Evolutionary conservation across 2,329 filamentous ascomycete species (phyloP), one percentile per base, ranked within the genome.

Genomic region (Epichloe amarillans): DNA sequence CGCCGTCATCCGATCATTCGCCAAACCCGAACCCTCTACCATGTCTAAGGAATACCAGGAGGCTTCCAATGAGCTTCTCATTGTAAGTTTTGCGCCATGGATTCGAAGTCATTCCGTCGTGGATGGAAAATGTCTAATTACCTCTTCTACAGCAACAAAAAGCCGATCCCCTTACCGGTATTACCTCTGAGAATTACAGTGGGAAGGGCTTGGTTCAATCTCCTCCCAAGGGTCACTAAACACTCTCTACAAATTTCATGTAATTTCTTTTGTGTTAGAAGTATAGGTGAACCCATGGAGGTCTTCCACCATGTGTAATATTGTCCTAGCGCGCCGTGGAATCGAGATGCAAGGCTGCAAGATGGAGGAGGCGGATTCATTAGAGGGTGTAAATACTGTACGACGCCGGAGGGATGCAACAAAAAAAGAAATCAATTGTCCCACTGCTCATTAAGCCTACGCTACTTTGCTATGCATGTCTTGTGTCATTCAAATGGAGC

Each of bases 41-140:
- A 95, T 98, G 90, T 91, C 77, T 74, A 86, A 88, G 78, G 93
- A 98, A 73, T 97, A 86, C 82, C 88, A 98, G 76, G 89, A 97
- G 76, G 85, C 85, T 61, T 79, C 84, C 60, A 95, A 98, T 72
- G 93, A 96, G 76, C 93, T 86, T 71, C 77, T 96, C 69, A 90
- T 83, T 80, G 91, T 95, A 74, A 46, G 57, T 53, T 36, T n/a
- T 15, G 3, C 1, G 12, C 26, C 7, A 30, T 30, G 26, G 26
- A 30, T 10, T 17, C 5, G 2, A 47, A 39, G 30, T 15, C 11
- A n/a, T 12, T 12, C 15, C 12, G 1, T n/a, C 14, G 10, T 8
- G n/a, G 17, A 21, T 15, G 5, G 8, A 12, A 30, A 12, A 19
- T 19, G n/a, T 46, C 45, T 5, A 44, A 39, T 26, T 42, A 19